Evolutionary conservation across 805 yeast genomes (phyloP).

Genomic region (Ogataea sp.): DNA sequence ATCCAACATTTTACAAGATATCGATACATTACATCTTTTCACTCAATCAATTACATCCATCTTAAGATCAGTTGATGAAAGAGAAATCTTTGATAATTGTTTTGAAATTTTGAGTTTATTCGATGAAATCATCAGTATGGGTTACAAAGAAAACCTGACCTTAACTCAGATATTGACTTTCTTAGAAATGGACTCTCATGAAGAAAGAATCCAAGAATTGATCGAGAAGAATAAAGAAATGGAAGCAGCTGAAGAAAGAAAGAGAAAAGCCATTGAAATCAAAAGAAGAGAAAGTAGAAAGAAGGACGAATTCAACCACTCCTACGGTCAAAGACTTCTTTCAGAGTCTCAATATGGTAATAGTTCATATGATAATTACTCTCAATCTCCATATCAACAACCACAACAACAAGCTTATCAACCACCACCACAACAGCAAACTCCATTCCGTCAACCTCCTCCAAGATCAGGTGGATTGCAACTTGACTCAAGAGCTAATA

Average conservation of each 20-base stretch:
- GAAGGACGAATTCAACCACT: slow-evolving; percentile 30
- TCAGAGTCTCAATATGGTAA: slow-evolving; percentile 11
- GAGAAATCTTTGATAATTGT: slow-evolving; percentile 74
- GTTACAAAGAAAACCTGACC: slow-evolving; percentile 83
- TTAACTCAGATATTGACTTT: slow-evolving; percentile 78
- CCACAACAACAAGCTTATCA: neutral
- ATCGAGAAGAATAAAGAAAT: slow-evolving; percentile 94
- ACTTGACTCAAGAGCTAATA: slow-evolving; percentile 49
- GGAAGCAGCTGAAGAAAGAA: slow-evolving; percentile 96
- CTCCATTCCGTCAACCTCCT: slow-evolving; percentile 18
- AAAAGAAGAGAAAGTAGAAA: slow-evolving; percentile 71
- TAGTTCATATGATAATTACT: neutral
- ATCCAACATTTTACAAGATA: slow-evolving; percentile 89
- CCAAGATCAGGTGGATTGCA: slow-evolving; percentile 68
- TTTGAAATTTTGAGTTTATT: slow-evolving; percentile 88
- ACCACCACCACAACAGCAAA: neutral
- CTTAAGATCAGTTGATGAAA: slow-evolving; percentile 66
- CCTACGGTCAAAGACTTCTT: slow-evolving; percentile 3
- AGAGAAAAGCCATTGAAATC: slow-evolving; percentile 86
- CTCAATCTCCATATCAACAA: neutral
- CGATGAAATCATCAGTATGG: slow-evolving; percentile 86
- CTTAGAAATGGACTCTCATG: slow-evolving; percentile 96
- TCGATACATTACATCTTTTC: slow-evolving; percentile 82
- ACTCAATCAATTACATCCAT: slow-evolving; percentile 73
- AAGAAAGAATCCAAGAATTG: slow-evolving; percentile 96